A percentile compares a stretch with the other conserved stretches of the same genome.
Evolutionary conservation across 495 filamentous ascomycete species (phyloP).

Genomic region (Aspergillus coremiiformis): DNA sequence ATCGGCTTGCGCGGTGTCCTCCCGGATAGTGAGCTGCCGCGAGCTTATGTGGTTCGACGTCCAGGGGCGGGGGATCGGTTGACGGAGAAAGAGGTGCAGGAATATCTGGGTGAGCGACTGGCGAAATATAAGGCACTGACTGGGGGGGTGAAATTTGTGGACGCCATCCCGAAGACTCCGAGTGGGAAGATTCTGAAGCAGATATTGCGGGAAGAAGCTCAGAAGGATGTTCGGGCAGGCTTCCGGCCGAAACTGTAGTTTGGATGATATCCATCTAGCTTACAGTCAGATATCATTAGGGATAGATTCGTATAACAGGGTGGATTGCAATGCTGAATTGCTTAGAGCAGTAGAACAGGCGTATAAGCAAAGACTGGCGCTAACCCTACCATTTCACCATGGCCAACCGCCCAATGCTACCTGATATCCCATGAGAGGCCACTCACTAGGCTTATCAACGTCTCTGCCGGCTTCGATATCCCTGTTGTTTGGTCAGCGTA

Average conservation of each 20-base stretch:
- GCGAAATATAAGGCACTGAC: slow-evolving; percentile 64
- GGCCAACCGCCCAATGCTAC: too few relatives aligned
- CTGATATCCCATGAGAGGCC: too few relatives aligned
- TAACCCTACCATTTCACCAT: too few relatives aligned
- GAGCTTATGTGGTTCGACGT: slow-evolving; percentile 64
- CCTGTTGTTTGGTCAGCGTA: too few relatives aligned
- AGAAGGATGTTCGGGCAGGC: slow-evolving; percentile 26
- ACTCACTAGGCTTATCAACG: too few relatives aligned
- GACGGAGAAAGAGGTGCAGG: slow-evolving; percentile 49
- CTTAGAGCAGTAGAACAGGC: too few relatives aligned
- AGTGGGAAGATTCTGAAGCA: slow-evolving; percentile 81
- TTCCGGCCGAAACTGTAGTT: slow-evolving; percentile 17
- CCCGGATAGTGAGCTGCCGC: slow-evolving; percentile 63
- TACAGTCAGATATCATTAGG: too few relatives aligned
- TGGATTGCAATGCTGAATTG: too few relatives aligned
- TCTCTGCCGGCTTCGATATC: too few relatives aligned
- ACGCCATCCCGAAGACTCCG: slow-evolving; percentile 67
- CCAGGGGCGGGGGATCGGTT: slow-evolving; percentile 30
- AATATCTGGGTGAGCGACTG: slow-evolving; percentile 48
- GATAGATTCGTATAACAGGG: too few relatives aligned
- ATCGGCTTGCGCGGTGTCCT: slow-evolving; percentile 59
- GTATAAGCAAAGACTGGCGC: too few relatives aligned
- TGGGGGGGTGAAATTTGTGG: slow-evolving; percentile 72
- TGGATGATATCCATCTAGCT: not conserved
- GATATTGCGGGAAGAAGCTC: slow-evolving; percentile 45